phyloP scores from a whole-genome alignment of 2,329 filamentous ascomycete species.

The Rutstroemia sp. region DNA sequence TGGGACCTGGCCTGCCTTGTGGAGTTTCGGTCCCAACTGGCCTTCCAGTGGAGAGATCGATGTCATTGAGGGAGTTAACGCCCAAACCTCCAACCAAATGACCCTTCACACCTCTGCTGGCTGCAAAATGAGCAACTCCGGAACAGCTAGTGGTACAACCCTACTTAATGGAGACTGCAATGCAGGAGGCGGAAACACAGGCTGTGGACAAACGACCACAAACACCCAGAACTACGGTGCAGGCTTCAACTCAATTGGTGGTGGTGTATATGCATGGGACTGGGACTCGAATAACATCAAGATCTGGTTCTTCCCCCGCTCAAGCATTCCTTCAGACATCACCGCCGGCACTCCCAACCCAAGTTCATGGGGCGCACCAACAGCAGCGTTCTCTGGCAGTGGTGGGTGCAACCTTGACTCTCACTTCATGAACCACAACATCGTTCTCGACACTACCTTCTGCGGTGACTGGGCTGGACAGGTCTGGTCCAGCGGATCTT shows the following conservation, averaged over 20 bases:
- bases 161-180: background rate
- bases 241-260: conserved; percentile 55
- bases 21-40: conserved; percentile 55
- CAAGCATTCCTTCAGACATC: conserved; percentile 57
- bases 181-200: background rate
- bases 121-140: conserved; percentile 58
- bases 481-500: conserved; percentile 56
- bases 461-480: conserved; percentile 79
- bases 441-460: conserved; percentile 78
- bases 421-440: conserved; percentile 65
- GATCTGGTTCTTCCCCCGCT: conserved; percentile 75
- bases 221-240: conserved; percentile 42
- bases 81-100: conserved; percentile 49
- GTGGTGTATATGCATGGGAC: conserved; percentile 67
- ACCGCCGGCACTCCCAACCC: conserved; percentile 54
- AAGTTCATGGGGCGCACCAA: conserved; percentile 56
- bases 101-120: conserved; percentile 68
- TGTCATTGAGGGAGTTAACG: conserved; percentile 72
- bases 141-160: conserved; percentile 39
- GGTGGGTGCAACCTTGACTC: conserved; percentile 63
- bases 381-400: conserved; percentile 57
- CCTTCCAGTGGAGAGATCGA: conserved; percentile 68
- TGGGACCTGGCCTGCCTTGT: conserved; percentile 55
- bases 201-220: conserved; percentile 17
- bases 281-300: conserved; percentile 68